phyloP scores from a whole-genome alignment of 306 rosid species.

The Purshia tridentata region DNA sequence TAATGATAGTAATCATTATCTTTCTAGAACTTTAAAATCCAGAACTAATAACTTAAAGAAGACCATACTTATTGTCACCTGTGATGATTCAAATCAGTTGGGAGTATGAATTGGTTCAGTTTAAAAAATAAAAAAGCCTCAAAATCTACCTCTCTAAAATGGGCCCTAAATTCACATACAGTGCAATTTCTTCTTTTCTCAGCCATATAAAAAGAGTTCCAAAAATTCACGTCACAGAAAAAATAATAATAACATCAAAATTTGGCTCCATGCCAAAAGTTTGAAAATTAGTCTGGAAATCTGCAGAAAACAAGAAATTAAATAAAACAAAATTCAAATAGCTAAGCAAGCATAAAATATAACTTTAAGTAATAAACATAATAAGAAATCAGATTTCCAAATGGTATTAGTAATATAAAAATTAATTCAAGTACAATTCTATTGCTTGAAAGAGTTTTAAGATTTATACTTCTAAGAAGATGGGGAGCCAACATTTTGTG shows the following conservation, averaged over 20 bases:
- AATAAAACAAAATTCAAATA: slow-evolving; percentile 15
- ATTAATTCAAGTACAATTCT: slow-evolving; percentile 10
- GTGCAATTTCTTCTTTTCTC: background rate
- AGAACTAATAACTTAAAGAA: slow-evolving; percentile 1
- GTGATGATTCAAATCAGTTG: background rate
- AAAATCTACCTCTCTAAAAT: background rate
- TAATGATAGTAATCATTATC: background rate
- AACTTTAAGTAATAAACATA: slow-evolving; percentile 15
- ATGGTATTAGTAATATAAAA: slow-evolving; percentile 12
- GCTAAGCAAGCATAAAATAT: slow-evolving; percentile 10
- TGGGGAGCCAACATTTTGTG: slow-evolving; percentile 98
- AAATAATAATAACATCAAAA: background rate
- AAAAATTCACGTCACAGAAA: slow-evolving; percentile 4
- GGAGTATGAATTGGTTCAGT: too few species aligned
- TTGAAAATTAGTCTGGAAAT: background rate
- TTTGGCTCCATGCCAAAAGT: background rate
- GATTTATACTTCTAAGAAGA: slow-evolving; percentile 83
- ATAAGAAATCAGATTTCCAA: slow-evolving; percentile 9
- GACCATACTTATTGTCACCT: background rate
- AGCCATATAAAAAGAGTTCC: background rate
- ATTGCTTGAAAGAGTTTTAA: slow-evolving; percentile 4
- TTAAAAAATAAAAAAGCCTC: background rate
- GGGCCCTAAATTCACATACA: background rate
- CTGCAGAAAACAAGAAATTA: background rate
- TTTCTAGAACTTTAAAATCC: background rate